Base-by-base conservation (phyloP, 805 yeast genomes). In the Scheffersomyces coipomensis region DNA sequence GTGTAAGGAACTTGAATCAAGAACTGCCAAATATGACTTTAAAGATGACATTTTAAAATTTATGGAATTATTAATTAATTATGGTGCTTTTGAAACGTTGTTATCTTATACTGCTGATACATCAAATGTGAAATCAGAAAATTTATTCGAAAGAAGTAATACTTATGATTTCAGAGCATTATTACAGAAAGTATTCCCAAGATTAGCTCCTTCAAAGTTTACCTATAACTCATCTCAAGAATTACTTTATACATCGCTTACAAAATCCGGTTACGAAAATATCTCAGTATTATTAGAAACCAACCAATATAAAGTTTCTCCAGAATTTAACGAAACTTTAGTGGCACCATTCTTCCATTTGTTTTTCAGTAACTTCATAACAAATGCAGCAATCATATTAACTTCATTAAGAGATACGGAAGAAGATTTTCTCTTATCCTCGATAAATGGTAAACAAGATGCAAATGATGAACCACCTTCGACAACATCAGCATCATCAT, bases 31-130 rank as follows among this genome's bases (percentile, higher is more conserved):
- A 22, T 75, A 69, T 44, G 82, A 81, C 45, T 83, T 83, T 48
- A 73, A 73, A 29, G 62, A 62, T 19, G 75, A 73, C 31, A 77
- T 84, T 19, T 76, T 82, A 44, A 68, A 68, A 22, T 86, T 87
- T 41, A 73, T 84, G 65, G 76, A 76, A 26, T 58, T 63, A 35
- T 72, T 78, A 13, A 79, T 84, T 7, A 77, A 78, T 35, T 64
- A 75, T 22, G 93, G 91, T 29, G 87, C 87, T 0, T 62, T 85
- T 47, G 93, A 86, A 53, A 84, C 80, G 51, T 57, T 86, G 17
- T 62, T 86, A 49, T 73, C 79, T 16, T 64, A 77, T 30, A 58
- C 83, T 2, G 82, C 88, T 1, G 88, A 81, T 38, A 73, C 85
- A 2, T 39, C 63, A 0, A 61, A 73, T 2, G 54, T 61, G 0